Evolutionary conservation across 805 yeast species (phyloP), one percentile per base, ranked within the genome.

Genomic region (Saccharomycopsis amapae): DNA sequence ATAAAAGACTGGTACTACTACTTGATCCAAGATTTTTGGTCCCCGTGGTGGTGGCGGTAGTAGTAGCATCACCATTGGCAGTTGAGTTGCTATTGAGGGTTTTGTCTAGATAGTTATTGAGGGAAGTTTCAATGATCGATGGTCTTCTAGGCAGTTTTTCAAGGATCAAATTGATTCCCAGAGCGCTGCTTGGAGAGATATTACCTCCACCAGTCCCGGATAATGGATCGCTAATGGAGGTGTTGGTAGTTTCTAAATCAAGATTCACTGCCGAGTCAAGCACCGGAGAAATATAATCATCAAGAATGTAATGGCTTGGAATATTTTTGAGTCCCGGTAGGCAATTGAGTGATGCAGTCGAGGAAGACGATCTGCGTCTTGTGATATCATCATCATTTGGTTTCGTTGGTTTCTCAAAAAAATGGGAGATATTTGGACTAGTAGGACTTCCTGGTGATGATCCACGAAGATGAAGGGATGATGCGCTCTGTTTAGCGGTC

Each of bases 241-340:
- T 28, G 13, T 13, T 20, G 24, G 20, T 17, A 4, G 28, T 4
- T 12, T n/a, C 25, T 15, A 31, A 12, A 15, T 38, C 42, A 5
- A 41, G 13, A 19, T 26, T 36, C 5, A 42, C 40, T 12, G 50
- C 51, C 13, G 44, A 15, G 30, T 50, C 53, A 9, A 50, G 35
- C 10, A 36, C 50, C 4, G 53, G 53, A 4, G 50, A 38, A 12
- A 50, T 36, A 25, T 42, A 50, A 35, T 50, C 53, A n/a, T 50
- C 53, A 7, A 50, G 33, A 7, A 31, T 33, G 32, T 46, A 50
- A 31, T 50, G 53, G 13, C 31, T 38, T 5, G 53, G 53, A 31
- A 50, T 48, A 3, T 19, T 30, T 19, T 46, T 49, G 17, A 45
- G 20, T 9, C 45, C 46, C 5, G 48, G 47, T 4, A 50, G 46